Conservation (phyloP, 2,329 filamentous ascomycete species). For the Coleophoma crateriformis region DNA sequence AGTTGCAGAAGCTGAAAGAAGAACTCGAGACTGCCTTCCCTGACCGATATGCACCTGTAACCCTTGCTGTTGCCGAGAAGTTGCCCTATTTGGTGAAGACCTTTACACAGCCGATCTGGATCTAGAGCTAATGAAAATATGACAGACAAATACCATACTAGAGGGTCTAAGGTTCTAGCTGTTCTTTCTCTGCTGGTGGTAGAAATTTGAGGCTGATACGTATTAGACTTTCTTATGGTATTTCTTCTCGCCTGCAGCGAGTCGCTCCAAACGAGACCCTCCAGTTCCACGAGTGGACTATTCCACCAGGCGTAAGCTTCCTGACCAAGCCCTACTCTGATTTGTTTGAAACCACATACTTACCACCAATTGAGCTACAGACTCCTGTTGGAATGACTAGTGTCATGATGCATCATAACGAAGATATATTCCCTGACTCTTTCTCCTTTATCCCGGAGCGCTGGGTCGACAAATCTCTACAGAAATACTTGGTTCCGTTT, state of each 20-base stretch:
- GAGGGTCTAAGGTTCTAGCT: slow-evolving; percentile 3
- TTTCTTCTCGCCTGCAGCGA: slow-evolving; percentile 22
- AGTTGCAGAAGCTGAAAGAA: slow-evolving; percentile 17
- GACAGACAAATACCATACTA: not conserved
- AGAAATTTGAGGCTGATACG: not conserved
- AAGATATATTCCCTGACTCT: slow-evolving; percentile 30
- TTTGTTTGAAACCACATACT: not conserved
- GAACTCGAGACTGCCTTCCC: slow-evolving; percentile 25
- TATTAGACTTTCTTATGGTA: slow-evolving; percentile 24
- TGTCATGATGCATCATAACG: slow-evolving; percentile 32
- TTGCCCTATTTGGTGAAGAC: slow-evolving; percentile 19
- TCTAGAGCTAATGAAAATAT: not conserved
- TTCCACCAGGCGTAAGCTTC: slow-evolving; percentile 16
- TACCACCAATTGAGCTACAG: not conserved
- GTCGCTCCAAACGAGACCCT: slow-evolving; percentile 16
- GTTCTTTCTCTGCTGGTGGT: too few species aligned
- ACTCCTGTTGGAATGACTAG: slow-evolving; percentile 32
- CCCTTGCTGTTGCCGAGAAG: slow-evolving; percentile 14
- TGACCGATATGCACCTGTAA: slow-evolving; percentile 4
- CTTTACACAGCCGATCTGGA: too few species aligned
- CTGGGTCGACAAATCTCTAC: slow-evolving; percentile 30
- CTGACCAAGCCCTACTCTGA: not conserved
- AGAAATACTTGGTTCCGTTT: slow-evolving; percentile 34
- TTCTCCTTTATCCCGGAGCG: slow-evolving; percentile 33
- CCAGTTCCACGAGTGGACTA: slow-evolving; percentile 10